Evolutionary conservation across 148 eudicot genomes (phyloP), one percentile per base, ranked within the genome.

Genomic region (Hydrangea macrophylla): DNA sequence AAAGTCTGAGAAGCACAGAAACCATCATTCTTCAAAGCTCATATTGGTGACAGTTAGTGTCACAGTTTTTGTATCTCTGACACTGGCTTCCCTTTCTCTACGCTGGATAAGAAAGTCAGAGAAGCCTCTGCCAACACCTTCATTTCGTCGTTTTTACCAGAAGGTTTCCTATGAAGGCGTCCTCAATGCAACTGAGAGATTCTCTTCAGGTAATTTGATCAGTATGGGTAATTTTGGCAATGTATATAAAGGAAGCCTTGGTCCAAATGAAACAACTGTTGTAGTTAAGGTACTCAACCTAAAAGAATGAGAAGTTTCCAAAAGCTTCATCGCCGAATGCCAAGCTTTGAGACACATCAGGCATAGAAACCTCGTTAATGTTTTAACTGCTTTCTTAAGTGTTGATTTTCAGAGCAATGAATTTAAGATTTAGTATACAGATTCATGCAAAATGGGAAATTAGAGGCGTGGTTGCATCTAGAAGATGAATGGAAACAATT

Each of bases 251-350:
- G 78, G 70, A 50, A 36, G 15, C 26, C 65, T 69, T 24, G 23
- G 5, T 7, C 35, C 24, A 44, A 60, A 75, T 24, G 65, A 26
- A 12, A 27, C 55, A 39, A 24, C 17, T n/a, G 68, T 72, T n/a
- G 75, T 70, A 40, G 75, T 72, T 1, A 72, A 72, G 75, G 70
- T 72, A 20, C 70, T 72, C 58, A 56, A 64, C 23, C 63, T 72
- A 28, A 56, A 45, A 65, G 42, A 56, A 55, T 42, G 30, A 42
- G 75, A 58, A 25, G 64, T 70, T 33, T 55, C 23, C 3, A 70
- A 70, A 48, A 64, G 78, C 32, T 75, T 75, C 11, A 57, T n/a
- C 6, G 59, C 78, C 13, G 78, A 75, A 54, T 75, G 78, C 39
- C 30, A 75, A 56, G 70, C 70, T 25, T 56, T 56, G 58, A 64